A percentile compares a stretch with the other conserved stretches of the same genome.
Conservation (phyloP, 2,329 filamentous ascomycete genomes). For the Monosporascus cannonballus region DNA sequence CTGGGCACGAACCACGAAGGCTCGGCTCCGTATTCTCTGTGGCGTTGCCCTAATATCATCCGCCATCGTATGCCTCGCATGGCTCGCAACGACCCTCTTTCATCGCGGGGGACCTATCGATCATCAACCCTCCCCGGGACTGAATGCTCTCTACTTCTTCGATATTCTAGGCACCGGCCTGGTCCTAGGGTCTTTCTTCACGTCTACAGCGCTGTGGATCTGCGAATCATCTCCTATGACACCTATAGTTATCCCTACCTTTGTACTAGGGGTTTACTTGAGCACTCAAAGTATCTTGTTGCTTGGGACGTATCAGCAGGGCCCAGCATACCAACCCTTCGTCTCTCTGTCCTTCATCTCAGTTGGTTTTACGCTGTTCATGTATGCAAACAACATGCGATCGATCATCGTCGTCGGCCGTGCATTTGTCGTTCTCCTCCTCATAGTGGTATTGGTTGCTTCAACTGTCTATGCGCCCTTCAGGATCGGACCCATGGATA, state of each 20-base stretch:
- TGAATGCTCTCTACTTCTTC: conserved; percentile 41
- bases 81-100: conserved; percentile 27
- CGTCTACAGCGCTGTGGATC: conserved; percentile 40
- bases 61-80: conserved; percentile 30
- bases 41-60: conserved; percentile 36
- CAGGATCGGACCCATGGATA: conserved; percentile 21
- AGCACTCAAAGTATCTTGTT: conserved; percentile 29
- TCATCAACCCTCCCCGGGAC: conserved; percentile 23
- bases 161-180: conserved; percentile 44
- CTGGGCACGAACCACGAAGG: conserved; percentile 43
- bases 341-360: conserved; percentile 33
- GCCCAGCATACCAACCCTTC: conserved; percentile 30
- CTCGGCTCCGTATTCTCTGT: conserved; percentile 39
- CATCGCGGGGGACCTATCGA: conserved; percentile 16
- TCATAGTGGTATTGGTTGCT: conserved; percentile 31
- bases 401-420: conserved; percentile 38
- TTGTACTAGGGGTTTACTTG: conserved; percentile 33
- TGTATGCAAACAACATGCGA: conserved; percentile 37
- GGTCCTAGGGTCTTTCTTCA: conserved; percentile 35
- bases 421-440: conserved; percentile 31
- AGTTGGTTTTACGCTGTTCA: conserved; percentile 36
- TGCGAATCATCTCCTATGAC: conserved; percentile 40
- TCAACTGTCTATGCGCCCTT: conserved; percentile 31
- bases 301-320: conserved; percentile 41
- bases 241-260: conserved; percentile 36